phyloP scores from a whole-genome alignment of 805 yeast genomes.

The Schwanniomyces polymorphus region DNA sequence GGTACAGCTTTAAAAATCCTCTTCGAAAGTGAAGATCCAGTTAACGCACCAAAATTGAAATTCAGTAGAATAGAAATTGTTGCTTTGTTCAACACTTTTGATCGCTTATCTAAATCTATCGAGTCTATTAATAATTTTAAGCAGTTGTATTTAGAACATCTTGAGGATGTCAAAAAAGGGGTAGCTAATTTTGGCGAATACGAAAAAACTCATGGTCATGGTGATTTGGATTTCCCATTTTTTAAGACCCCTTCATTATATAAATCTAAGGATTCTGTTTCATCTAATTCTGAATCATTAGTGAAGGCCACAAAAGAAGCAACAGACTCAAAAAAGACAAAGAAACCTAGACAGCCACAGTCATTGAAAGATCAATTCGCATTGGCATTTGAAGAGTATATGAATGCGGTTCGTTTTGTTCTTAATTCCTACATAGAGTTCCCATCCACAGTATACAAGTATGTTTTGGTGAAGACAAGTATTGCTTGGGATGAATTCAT shows the following conservation, averaged over 20 bases:
- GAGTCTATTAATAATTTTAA: conserved; percentile 74
- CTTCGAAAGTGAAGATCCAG: conserved; percentile 67
- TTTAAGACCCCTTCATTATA: background rate
- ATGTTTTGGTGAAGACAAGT: conserved; percentile 48
- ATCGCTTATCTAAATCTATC: conserved; percentile 83
- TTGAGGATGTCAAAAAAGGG: conserved; percentile 41
- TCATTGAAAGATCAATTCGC: conserved; percentile 44
- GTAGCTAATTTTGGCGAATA: conserved; percentile 40
- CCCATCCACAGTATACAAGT: conserved; percentile 61
- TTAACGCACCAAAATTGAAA: conserved; percentile 52
- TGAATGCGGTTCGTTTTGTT: conserved; percentile 64
- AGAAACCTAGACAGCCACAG: background rate
- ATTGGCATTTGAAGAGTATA: conserved; percentile 51
- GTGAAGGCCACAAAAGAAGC: background rate
- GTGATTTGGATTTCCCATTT: conserved; percentile 43
- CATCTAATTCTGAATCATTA: background rate
- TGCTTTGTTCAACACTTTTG: conserved; percentile 89
- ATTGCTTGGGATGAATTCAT: conserved; percentile 73
- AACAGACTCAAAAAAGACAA: background rate
- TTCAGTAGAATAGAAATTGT: conserved; percentile 82
- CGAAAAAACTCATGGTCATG: conserved; percentile 24
- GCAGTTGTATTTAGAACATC: conserved; percentile 45
- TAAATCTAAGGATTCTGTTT: background rate
- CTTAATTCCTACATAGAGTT: conserved; percentile 63
- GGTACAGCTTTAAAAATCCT: conserved; percentile 93